phyloP scores from a whole-genome alignment of 2,329 filamentous ascomycete species.

The Diaporthe ilicicola region DNA sequence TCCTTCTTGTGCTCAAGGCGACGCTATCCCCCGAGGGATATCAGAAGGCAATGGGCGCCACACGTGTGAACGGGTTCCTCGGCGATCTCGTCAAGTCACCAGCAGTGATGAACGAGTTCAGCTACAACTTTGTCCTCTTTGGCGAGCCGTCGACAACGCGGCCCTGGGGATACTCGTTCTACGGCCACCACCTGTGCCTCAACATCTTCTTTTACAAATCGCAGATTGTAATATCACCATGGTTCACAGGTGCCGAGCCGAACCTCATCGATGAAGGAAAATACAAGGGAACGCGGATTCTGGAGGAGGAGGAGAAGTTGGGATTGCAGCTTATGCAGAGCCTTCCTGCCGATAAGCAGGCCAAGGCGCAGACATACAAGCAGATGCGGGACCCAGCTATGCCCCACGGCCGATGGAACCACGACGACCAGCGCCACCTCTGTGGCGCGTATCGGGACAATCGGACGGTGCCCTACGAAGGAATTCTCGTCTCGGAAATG shows the following conservation, averaged over 20 bases:
- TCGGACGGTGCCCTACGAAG: constrained; percentile 78
- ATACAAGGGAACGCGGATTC: constrained; percentile 70
- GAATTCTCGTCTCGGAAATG: constrained; percentile 63
- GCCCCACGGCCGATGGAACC: constrained; percentile 77
- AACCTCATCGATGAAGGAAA: constrained; percentile 75
- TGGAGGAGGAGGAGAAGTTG: constrained; percentile 69
- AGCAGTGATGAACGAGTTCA: constrained; percentile 75
- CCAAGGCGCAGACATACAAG: constrained; percentile 64
- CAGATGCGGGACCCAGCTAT: constrained; percentile 71
- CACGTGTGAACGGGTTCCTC: constrained; percentile 80
- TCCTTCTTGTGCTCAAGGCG: constrained; percentile 63
- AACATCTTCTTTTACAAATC: constrained; percentile 72
- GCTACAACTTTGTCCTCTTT: constrained; percentile 80
- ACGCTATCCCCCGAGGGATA: constrained; percentile 77
- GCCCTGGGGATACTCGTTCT: constrained; percentile 79
- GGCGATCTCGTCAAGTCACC: constrained; percentile 71
- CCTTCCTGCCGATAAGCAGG: constrained; percentile 55
- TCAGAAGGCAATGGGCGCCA: constrained; percentile 72
- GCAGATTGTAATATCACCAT: constrained; percentile 76
- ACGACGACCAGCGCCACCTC: constrained; percentile 80
- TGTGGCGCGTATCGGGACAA: constrained; percentile 85
- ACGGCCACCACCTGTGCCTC: constrained; percentile 81
- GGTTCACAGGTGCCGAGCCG: constrained; percentile 83
- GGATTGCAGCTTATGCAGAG: constrained; percentile 77
- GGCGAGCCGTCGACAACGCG: constrained; percentile 63